Evolutionary conservation across 2,329 filamentous ascomycete species (phyloP).

Genomic region (Cercospora berteroae): DNA sequence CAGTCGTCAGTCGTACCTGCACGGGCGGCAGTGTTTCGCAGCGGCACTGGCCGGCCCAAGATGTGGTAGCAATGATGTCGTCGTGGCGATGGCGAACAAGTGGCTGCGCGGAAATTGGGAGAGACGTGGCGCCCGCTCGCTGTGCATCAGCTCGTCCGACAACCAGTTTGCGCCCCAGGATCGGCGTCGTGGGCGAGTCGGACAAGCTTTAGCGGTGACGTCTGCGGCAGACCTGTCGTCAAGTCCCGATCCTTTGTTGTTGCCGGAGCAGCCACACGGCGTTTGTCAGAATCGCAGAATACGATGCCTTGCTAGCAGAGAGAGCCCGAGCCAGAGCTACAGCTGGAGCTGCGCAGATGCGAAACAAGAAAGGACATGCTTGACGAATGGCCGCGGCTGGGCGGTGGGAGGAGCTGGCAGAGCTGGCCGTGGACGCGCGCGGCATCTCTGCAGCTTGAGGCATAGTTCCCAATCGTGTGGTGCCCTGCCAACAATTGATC

Average conservation of each 20-base stretch:
- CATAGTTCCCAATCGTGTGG: background rate
- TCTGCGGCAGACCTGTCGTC: background rate
- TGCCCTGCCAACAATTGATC: background rate
- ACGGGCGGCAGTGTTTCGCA: background rate
- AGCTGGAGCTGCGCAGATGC: background rate
- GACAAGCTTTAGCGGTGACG: constrained; percentile 1
- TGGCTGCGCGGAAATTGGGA: background rate
- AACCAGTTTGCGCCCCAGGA: background rate
- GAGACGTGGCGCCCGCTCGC: background rate
- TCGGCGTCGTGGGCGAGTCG: background rate
- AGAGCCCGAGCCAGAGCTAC: background rate
- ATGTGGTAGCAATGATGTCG: background rate
- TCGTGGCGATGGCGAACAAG: background rate
- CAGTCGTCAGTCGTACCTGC: background rate
- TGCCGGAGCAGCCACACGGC: background rate
- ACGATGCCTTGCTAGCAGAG: background rate
- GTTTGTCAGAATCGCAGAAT: background rate
- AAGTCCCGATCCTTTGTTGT: background rate
- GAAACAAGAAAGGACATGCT: background rate
- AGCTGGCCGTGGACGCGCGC: background rate
- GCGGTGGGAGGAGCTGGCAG: background rate
- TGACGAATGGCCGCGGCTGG: background rate
- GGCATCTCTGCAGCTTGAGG: background rate
- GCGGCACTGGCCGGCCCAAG: background rate
- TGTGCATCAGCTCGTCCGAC: background rate